Evolutionary conservation across 2,329 filamentous ascomycete genomes (phyloP), one percentile per base, ranked within the genome.

Genomic region (Talaromyces sp.): DNA sequence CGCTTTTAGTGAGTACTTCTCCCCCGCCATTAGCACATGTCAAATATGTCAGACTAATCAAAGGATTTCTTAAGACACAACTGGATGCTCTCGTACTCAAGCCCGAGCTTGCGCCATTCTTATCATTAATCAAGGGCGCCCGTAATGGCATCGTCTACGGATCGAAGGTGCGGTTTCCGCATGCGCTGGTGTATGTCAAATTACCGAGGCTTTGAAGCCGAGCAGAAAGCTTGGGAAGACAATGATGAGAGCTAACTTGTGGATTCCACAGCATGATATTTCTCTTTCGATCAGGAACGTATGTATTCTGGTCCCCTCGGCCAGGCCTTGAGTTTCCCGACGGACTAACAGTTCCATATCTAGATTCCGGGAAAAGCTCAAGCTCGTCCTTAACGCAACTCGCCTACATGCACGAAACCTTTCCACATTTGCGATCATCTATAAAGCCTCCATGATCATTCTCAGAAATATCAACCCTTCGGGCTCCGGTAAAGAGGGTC

Each of bases 131-230:
- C 73, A 99, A 99, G 82, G 91, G 86, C 66, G 89, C 94, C 62
- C 91, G 94, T 76, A 99, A 97, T 85, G 94, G 94, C 73, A 87
- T 92, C 61, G 91, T 99, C 58, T 99, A 99, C 77, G 94, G 94
- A 56, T 86, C 90, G 66, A 97, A 97, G 84, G 91, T 99, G 74
- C 92, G 94, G 60, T 97, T 99, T 78, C 94, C 94, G 60, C 94
- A 99, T 78, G 94, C 94, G 56, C 83, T 99, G 63, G 94, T 99
- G 82, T 86, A 80, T 58, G 78, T 61, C 10, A 8, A 19, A 43
- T 17, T 17, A 36, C 45, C 37, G 43, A 37, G 51, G 16, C 19
- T 51, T 27, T 35, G 35, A n/a, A 35, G 17, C 11, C n/a, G 29
- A 42, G 22, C 36, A 49, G 19, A 41, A 30, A 14, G 8, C 14